phyloP scores from a whole-genome alignment of 805 yeast genomes.

The Yamadazyma akitaensis region DNA sequence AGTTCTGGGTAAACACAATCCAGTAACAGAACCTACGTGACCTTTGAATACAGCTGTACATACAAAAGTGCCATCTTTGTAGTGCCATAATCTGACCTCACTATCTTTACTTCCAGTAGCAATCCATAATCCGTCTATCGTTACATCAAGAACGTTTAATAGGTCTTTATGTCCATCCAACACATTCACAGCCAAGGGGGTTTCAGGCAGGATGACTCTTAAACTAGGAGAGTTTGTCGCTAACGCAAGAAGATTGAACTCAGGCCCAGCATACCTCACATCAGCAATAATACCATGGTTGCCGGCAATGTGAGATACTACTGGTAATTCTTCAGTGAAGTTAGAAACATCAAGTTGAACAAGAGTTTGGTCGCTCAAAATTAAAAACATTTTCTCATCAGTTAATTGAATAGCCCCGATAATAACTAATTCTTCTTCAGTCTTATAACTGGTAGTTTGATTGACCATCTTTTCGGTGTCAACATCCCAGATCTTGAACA shows the following conservation, averaged over 20 bases:
- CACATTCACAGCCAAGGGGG: slow-evolving; percentile 58
- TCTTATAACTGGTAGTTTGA: slow-evolving; percentile 47
- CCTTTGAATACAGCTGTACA: slow-evolving; percentile 70
- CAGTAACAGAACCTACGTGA: slow-evolving; percentile 83
- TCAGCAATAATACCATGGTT: slow-evolving; percentile 96
- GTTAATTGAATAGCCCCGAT: slow-evolving; percentile 42
- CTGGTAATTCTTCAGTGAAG: slow-evolving; percentile 6
- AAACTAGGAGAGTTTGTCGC: slow-evolving; percentile 94
- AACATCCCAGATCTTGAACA: slow-evolving; percentile 63
- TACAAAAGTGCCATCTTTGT: slow-evolving; percentile 42
- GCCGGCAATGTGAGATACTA: slow-evolving; percentile 66
- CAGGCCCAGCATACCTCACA: slow-evolving; percentile 71
- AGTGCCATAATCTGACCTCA: slow-evolving; percentile 81
- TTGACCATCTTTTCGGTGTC: slow-evolving; percentile 46
- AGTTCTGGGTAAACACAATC: slow-evolving; percentile 69
- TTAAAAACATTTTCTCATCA: slow-evolving; percentile 40
- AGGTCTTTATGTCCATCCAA: slow-evolving; percentile 84
- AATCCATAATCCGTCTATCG: slow-evolving; percentile 82
- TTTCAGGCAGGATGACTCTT: slow-evolving; percentile 64
- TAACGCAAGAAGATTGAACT: slow-evolving; percentile 58
- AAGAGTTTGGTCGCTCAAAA: slow-evolving; percentile 83
- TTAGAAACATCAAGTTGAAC: slow-evolving; percentile 39
- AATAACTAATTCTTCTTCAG: slow-evolving; percentile 71
- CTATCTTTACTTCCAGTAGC: slow-evolving; percentile 91
- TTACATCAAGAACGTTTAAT: slow-evolving; percentile 73